Evolutionary conservation across 305 asterid species (phyloP).

Genomic region (Solanum hybrid): DNA sequence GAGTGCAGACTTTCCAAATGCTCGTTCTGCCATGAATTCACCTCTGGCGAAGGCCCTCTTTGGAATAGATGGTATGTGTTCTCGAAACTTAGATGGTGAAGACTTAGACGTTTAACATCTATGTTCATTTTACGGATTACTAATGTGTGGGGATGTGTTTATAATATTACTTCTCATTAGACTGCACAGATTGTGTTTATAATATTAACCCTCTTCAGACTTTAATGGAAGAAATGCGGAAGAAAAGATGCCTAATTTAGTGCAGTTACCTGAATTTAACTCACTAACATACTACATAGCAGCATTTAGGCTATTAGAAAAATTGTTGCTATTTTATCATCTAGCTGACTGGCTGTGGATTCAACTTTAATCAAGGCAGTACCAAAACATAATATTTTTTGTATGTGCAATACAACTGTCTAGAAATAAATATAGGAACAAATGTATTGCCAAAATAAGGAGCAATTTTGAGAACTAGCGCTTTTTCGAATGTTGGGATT

Average conservation of each 20-base stretch:
- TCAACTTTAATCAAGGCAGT: neutral
- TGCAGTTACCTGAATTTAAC: neutral
- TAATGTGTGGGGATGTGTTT: neutral
- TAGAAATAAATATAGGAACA: neutral
- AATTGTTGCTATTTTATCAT: neutral
- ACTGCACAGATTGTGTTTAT: neutral
- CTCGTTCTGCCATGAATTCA: conserved; percentile 83
- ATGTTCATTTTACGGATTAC: neutral
- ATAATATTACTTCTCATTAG: neutral
- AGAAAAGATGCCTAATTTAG: neutral
- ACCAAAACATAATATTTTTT: neutral
- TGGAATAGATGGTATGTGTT: conserved; percentile 60
- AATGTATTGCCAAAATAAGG: neutral
- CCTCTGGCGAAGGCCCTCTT: conserved; percentile 74
- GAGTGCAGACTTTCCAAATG: conserved; percentile 83
- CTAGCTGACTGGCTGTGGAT: neutral
- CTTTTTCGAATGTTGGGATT: neutral
- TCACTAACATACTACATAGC: neutral
- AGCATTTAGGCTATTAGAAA: neutral
- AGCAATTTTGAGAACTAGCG: neutral
- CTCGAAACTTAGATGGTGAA: neutral
- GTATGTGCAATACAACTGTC: neutral
- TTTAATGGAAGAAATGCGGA: neutral
- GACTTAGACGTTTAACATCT: neutral
- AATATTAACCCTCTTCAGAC: neutral